Evolutionary conservation across 2,329 filamentous ascomycete species (phyloP), one percentile per base, ranked within the genome.

Genomic region (Westerdykella sp.): DNA sequence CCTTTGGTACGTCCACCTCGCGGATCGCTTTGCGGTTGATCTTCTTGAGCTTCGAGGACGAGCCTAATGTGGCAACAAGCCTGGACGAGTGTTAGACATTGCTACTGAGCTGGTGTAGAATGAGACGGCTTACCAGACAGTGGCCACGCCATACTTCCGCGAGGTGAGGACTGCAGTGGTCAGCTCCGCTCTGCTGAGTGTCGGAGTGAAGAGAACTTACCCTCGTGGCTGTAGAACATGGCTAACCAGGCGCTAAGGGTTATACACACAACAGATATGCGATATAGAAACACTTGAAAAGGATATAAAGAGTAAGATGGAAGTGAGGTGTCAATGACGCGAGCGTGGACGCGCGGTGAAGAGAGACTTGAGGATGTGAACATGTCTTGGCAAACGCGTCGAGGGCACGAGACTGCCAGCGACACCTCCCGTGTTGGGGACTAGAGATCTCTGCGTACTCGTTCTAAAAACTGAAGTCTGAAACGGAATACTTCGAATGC

Each of bases 151-250:
- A 78, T 96, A 86, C 64, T 93, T 84, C 60, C 82, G 82, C 49
- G 79, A 91, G 3, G 83, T 93, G 43, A 98, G 79, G 46, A 98
- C 80, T 82, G 40, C 25, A 16, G 43, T 30, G 3, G 49, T 67
- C 25, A 67, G 59, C 41, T 37, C 51, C 22, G 51, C 49, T 37
- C 34, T 22, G 16, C 25, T 18, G 9, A 41, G 32, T 7, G 14
- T 42, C 23, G 31, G 32, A 30, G 34, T 36, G 36, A 45, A 42
- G 35, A 12, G 22, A 39, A 18, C 83, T 62, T 73, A 93, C 91
- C 87, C 69, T 96, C 90, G 70, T 95, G 87, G 57, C 87, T 94
- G 72, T 95, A 97, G 65, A 96, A 96, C 90, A 96, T 96, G 55
- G 30, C 65, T 58, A 37, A 16, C 12, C 3, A 18, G 32, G n/a